Base-by-base conservation (phyloP, 768 basidiomycete genomes). In the Suillus subalutaceus region DNA sequence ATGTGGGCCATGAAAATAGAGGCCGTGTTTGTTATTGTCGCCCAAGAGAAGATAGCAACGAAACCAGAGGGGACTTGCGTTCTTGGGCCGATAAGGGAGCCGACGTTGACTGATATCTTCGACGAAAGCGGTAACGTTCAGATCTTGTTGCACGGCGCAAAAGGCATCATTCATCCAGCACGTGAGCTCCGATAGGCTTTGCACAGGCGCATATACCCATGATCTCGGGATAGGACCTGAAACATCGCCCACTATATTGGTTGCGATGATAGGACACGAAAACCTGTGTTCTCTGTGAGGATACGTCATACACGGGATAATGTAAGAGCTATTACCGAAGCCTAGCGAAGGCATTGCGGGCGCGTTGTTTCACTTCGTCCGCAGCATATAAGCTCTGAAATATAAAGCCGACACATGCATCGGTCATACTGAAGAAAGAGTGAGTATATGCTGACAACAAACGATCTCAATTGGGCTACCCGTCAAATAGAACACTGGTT, bases 1-100 rank as follows among this genome's bases (percentile, higher is more conserved):
- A 52, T 75, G 74, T 4, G 71, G 7, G 1, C 68, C 65, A 12
- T 75, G 74, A 48, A 76, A 68, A 63, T 73, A 76, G 10, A 75
- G 40, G 4, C 70, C 71, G 15, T 71, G 64, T 46, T 48, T 74
- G 67, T n/a, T 48, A 48, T 40, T 63, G 65, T 13, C 65, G 26
- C 63, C 69, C 15, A 63, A n/a, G 8, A 70, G 59, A 50, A 71
- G 70, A 37, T 64, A 70, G 18, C 68, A 67, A n/a, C 66, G 70
- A n/a, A 43, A 67, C 44, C 41, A 44, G 16, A 35, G 38, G 15
- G 32, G 59, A 0, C 63, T 65, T 2, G 66, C 67, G 2, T 53
- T 57, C 7, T 53, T 60, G 32, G 62, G 58, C 9, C 12, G 20
- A 40, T 74, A 74, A 15, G 73, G 73, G 6, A 70, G 70, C 15